Percentiles rank a stretch among this genome's conserved stretches.
These are phyloP conservation scores for Oryza australiensis DNA, from an alignment of 176 grass and related monocot genomes.

Conservation along the genomic window DNA sequence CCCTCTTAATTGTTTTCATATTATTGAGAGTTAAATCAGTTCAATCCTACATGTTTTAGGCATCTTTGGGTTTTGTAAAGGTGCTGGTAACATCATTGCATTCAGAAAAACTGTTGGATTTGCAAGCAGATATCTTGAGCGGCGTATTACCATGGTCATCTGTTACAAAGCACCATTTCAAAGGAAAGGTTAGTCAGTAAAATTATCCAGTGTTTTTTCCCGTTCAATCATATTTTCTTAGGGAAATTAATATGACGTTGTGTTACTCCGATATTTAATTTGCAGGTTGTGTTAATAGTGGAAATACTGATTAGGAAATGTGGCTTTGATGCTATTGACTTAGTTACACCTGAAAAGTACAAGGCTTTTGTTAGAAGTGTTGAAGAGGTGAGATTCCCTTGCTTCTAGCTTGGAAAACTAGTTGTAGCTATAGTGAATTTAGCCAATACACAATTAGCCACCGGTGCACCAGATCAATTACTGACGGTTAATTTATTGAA, in stretches of 20 bases:
- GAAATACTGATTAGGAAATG: conserved; percentile 98
- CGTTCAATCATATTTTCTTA: conserved; percentile 19
- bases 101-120: conserved; percentile 60
- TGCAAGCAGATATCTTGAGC: conserved; percentile 69
- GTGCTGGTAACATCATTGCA: conserved; percentile 90
- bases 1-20: conserved; percentile 16
- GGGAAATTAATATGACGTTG: neutral
- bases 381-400: conserved; percentile 50
- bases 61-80: conserved; percentile 94
- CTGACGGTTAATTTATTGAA: neutral
- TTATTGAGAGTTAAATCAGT: conserved; percentile 28
- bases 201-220: conserved; percentile 4
- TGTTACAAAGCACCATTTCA: conserved; percentile 86
- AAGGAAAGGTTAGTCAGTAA: conserved; percentile 62
- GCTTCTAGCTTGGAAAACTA: neutral
- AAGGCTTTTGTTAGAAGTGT: conserved; percentile 72
- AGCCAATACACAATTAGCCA: neutral
- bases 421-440: conserved; percentile 4
- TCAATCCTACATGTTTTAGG: conserved; percentile 47
- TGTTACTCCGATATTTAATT: conserved; percentile 16
- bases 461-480: neutral
- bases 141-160: conserved; percentile 77
- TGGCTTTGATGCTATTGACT: conserved; percentile 65
- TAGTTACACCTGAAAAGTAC: conserved; percentile 60
- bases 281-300: conserved; percentile 77